phyloP scores from a whole-genome alignment of 768 basidiomycete genomes.

The Amanita fuliginea region DNA sequence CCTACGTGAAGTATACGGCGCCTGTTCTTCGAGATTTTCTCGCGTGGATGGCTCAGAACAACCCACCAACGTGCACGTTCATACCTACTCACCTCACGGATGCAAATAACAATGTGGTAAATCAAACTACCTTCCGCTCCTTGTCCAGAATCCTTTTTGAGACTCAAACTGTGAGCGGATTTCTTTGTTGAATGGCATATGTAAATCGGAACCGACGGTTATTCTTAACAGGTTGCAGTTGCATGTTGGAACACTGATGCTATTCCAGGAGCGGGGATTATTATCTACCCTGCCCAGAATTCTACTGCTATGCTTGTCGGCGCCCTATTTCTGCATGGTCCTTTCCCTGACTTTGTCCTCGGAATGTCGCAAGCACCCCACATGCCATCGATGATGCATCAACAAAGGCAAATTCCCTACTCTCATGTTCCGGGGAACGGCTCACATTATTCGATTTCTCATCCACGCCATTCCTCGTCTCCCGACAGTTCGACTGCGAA shows the following conservation, averaged over 20 bases:
- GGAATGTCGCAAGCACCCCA: constrained; percentile 19
- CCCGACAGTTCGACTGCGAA: constrained; percentile 24
- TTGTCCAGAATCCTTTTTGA: constrained; percentile 42
- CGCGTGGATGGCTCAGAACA: constrained; percentile 36
- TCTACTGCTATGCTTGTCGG: constrained; percentile 41
- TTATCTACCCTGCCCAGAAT: constrained; percentile 41
- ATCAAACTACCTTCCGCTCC: constrained; percentile 42
- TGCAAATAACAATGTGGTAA: constrained; percentile 33
- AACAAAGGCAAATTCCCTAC: constrained; percentile 18
- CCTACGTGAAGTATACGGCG: constrained; percentile 28
- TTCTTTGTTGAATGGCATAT: background rate
- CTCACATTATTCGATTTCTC: constrained; percentile 5
- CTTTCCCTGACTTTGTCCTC: constrained; percentile 38
- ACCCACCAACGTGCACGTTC: constrained; percentile 47
- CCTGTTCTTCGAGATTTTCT: constrained; percentile 35
- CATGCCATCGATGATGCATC: constrained; percentile 18
- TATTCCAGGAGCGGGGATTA: constrained; percentile 37
- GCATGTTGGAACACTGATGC: constrained; percentile 38
- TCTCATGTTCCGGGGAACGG: constrained; percentile 15
- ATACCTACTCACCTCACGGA: constrained; percentile 51
- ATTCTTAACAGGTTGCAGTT: constrained; percentile 31
- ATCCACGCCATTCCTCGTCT: constrained; percentile 22
- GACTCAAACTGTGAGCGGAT: constrained; percentile 35
- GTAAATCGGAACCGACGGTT: background rate
- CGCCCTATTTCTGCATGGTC: constrained; percentile 32